phyloP scores from a whole-genome alignment of 441 rosid genomes.

The Pelargonium hybrid region DNA sequence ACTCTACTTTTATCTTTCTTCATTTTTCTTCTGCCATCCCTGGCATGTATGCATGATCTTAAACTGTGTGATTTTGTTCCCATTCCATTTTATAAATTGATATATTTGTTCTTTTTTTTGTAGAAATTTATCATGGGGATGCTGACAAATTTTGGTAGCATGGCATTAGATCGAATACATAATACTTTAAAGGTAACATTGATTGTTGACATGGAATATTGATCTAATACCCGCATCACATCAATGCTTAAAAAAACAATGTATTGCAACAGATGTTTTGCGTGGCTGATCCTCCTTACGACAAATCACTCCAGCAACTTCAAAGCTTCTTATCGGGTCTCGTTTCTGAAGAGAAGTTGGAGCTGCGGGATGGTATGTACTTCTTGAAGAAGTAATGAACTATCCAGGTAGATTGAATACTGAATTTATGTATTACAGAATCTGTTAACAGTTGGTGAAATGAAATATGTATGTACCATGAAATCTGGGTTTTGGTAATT shows the following conservation, averaged over 20 bases:
- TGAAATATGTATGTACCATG: too few relatives aligned
- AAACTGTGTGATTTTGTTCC: neutral
- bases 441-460: too few relatives aligned
- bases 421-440: too few relatives aligned
- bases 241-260: slow-evolving; percentile 1
- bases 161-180: slow-evolving; percentile 80
- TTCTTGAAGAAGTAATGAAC: slow-evolving; percentile 56
- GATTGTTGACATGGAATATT: neutral
- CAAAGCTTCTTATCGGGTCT: slow-evolving; percentile 84
- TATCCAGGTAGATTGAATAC: too few relatives aligned
- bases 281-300: slow-evolving; percentile 77
- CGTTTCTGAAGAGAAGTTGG: slow-evolving; percentile 79
- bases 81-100: slow-evolving; percentile 12
- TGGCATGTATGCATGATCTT: neutral
- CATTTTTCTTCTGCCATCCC: neutral
- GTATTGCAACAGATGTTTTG: slow-evolving; percentile 62
- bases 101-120: slow-evolving; percentile 20
- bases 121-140: slow-evolving; percentile 92
- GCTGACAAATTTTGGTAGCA: slow-evolving; percentile 88
- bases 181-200: slow-evolving; percentile 75
- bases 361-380: slow-evolving; percentile 70
- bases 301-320: slow-evolving; percentile 84
- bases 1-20: too few relatives aligned
- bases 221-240: neutral
- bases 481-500: too few relatives aligned